Evolutionary conservation across 805 yeast genomes (phyloP).

Genomic region (Kluyveromyces starmeri): DNA sequence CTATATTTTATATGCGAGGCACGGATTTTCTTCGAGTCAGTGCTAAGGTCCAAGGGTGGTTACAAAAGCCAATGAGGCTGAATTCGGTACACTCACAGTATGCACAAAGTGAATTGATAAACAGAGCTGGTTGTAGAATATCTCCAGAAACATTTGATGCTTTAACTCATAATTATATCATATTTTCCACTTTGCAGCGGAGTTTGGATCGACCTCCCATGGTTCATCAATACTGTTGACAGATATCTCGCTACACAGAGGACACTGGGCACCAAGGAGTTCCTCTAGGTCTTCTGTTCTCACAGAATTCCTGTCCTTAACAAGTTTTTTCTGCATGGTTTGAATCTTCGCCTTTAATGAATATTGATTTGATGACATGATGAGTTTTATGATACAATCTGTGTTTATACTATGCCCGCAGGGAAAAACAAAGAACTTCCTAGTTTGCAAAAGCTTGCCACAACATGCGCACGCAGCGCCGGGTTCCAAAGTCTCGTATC

Average conservation of each 20-base stretch:
- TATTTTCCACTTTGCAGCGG: slow-evolving; percentile 42
- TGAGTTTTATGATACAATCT: slow-evolving; percentile 67
- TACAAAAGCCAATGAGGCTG: too few species aligned
- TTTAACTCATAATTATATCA: too few species aligned
- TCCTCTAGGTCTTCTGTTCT: slow-evolving; percentile 45
- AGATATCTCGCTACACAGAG: slow-evolving; percentile 66
- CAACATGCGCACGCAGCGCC: slow-evolving; percentile 78
- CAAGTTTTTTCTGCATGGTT: slow-evolving; percentile 25
- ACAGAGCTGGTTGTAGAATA: too few species aligned
- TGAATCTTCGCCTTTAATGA: slow-evolving; percentile 55
- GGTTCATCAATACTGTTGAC: slow-evolving; percentile 63
- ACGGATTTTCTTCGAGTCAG: too few species aligned
- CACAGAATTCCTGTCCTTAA: slow-evolving; percentile 21
- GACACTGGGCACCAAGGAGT: slow-evolving; percentile 55
- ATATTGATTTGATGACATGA: slow-evolving; percentile 57
- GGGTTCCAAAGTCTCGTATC: slow-evolving; percentile 64
- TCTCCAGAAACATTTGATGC: too few species aligned
- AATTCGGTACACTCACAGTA: too few species aligned
- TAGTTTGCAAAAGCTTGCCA: slow-evolving; percentile 54
- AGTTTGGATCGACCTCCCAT: slow-evolving; percentile 37
- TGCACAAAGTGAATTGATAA: too few species aligned
- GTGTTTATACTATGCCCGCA: slow-evolving; percentile 86
- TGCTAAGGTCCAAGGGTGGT: too few species aligned
- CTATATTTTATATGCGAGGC: too few species aligned
- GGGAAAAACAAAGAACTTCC: slow-evolving; percentile 75